These are phyloP conservation scores for Neobulgaria alba DNA, from an alignment of 2,329 filamentous ascomycete genomes.

Conservation along the genomic window DNA sequence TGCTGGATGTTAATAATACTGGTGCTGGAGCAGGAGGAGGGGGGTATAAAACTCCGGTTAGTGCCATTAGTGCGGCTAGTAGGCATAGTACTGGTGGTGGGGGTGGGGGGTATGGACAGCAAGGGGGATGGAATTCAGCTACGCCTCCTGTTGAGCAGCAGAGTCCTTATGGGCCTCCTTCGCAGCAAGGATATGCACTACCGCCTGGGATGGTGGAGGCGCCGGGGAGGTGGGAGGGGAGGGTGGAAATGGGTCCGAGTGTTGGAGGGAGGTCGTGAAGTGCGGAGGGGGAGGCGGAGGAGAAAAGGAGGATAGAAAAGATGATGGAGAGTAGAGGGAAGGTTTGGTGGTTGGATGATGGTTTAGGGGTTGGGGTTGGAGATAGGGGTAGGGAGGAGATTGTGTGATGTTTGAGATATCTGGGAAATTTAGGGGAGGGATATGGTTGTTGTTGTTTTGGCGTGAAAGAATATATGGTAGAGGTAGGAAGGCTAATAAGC, in stretches of 20 bases:
- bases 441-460: no score
- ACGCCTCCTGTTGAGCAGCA: not conserved
- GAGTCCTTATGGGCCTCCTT: not conserved
- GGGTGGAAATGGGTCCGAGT: conserved; percentile 1
- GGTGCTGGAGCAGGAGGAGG: not conserved
- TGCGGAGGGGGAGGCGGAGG: not conserved
- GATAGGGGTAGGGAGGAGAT: no score
- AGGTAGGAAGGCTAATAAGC: no score
- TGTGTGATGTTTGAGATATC: no score
- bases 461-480: no score
- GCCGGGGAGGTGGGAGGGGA: conserved; percentile 1
- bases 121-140: not conserved
- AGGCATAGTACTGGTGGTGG: not conserved
- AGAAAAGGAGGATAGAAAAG: not conserved
- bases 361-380: no score
- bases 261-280: not conserved
- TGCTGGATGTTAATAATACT: not conserved
- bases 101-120: not conserved
- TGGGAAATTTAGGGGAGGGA: no score
- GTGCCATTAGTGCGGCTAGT: no score
- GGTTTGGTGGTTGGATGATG: no score
- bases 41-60: not conserved
- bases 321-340: no score
- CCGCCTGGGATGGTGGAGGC: conserved; percentile 1
- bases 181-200: not conserved